Conservation (phyloP, 1,284 basidiomycete species). For the Leucoagaricus sp. region DNA sequence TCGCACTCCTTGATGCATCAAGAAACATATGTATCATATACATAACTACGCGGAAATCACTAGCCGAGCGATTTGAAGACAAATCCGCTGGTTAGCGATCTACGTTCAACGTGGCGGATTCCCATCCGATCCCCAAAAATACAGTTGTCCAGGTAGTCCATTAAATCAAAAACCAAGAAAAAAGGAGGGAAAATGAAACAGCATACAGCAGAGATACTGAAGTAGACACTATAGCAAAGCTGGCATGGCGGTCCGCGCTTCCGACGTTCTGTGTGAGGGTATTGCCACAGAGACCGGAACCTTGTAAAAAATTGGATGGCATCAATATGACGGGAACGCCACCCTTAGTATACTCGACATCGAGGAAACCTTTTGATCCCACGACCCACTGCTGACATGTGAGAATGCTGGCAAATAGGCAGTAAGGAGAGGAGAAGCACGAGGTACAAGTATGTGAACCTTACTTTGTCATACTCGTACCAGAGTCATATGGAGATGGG, state of each 20-base stretch:
- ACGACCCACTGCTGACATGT: conserved; percentile 66
- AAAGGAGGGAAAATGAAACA: neutral
- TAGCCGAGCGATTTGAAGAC: no score
- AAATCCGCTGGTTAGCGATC: no score
- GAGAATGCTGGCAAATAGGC: conserved; percentile 44
- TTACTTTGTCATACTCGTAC: conserved; percentile 56
- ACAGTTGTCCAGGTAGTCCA: neutral
- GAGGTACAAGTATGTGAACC: conserved; percentile 21
- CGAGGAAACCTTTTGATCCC: conserved; percentile 59
- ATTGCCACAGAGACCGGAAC: conserved; percentile 37
- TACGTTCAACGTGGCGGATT: no score
- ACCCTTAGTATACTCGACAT: conserved; percentile 59
- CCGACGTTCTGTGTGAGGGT: conserved; percentile 21
- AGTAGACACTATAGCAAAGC: neutral
- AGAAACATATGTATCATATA: no score
- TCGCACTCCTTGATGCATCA: no score
- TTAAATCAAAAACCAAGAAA: neutral
- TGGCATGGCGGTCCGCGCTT: conserved; percentile 20
- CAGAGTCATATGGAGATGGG: conserved; percentile 49
- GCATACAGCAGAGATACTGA: neutral
- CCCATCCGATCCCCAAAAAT: no score
- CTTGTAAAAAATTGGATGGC: conserved; percentile 38
- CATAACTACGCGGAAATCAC: no score
- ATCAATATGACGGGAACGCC: conserved; percentile 59
- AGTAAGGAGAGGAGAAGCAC: conserved; percentile 8